Conservation (phyloP, 2,329 filamentous ascomycete genomes). For the Thielaviopsis euricoi region DNA sequence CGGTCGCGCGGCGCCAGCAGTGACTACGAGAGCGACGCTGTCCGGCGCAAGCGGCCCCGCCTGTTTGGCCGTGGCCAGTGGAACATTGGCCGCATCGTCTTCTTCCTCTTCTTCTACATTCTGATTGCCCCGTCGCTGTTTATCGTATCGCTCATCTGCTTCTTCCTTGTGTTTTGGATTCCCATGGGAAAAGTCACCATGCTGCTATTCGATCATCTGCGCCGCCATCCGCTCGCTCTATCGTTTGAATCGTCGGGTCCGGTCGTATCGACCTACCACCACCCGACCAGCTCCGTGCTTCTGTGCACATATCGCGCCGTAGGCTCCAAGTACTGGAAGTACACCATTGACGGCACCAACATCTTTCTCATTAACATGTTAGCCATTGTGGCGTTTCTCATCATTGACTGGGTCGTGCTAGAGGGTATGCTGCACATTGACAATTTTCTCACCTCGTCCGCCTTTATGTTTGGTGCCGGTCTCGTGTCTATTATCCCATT, state of each 20-base stretch:
- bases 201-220: constrained; percentile 76
- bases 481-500: constrained; percentile 87
- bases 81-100: constrained; percentile 86
- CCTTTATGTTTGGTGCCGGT: constrained; percentile 70
- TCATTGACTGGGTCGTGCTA: constrained; percentile 80
- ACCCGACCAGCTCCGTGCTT: constrained; percentile 68
- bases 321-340: constrained; percentile 95
- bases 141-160: constrained; percentile 74
- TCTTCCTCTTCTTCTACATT: constrained; percentile 93
- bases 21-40: constrained; percentile 15
- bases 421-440: constrained; percentile 51
- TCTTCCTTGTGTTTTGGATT: constrained; percentile 94
- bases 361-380: constrained; percentile 98
- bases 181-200: constrained; percentile 95
- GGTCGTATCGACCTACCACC: constrained; percentile 53
- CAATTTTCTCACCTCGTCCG: constrained; percentile 60
- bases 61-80: constrained; percentile 91
- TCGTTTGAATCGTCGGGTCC: constrained; percentile 80
- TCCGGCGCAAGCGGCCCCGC: constrained; percentile 51
- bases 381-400: constrained; percentile 81
- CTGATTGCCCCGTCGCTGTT: constrained; percentile 76
- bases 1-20: constrained; percentile 21
- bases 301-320: constrained; percentile 95
- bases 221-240: constrained; percentile 79
- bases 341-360: constrained; percentile 95